Evolutionary conservation across 495 filamentous ascomycete genomes (phyloP).

Genomic region (Podospora tetraspora): DNA sequence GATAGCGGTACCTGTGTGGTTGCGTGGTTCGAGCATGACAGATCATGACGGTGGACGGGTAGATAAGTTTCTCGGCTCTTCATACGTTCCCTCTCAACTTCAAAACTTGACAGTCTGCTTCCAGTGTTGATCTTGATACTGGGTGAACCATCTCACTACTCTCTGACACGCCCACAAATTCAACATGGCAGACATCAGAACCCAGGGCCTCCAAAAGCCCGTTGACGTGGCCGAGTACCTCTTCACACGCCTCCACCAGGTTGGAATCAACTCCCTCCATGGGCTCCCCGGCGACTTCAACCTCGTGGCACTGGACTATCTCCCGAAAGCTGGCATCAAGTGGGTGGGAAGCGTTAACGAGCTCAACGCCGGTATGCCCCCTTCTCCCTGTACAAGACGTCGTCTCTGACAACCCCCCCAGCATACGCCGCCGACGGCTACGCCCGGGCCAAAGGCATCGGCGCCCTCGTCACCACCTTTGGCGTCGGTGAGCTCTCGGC

Average conservation of each 20-base stretch:
- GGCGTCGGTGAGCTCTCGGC: conserved; percentile 77
- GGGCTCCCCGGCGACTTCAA: conserved; percentile 79
- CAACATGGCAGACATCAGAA: conserved; percentile 34
- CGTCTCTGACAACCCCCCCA: conserved; percentile 15
- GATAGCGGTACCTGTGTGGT: background rate
- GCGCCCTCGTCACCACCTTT: conserved; percentile 71
- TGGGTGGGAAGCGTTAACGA: conserved; percentile 82
- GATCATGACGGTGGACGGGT: background rate
- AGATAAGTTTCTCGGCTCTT: background rate
- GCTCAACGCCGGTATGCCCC: conserved; percentile 62
- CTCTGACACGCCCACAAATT: background rate
- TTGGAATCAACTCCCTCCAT: conserved; percentile 63
- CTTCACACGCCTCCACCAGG: conserved; percentile 61
- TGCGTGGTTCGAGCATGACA: background rate
- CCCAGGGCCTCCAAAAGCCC: conserved; percentile 38
- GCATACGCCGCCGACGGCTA: conserved; percentile 80
- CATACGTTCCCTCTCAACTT: background rate
- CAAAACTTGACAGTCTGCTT: background rate
- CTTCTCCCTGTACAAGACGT: background rate
- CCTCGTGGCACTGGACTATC: conserved; percentile 60
- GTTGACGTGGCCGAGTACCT: conserved; percentile 57
- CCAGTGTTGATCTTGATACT: background rate
- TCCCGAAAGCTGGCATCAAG: conserved; percentile 55
- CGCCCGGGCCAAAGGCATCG: conserved; percentile 65
- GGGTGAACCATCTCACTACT: background rate